Evolutionary conservation across 441 rosid genomes (phyloP).

Genomic region (Gossypium davidsonii): DNA sequence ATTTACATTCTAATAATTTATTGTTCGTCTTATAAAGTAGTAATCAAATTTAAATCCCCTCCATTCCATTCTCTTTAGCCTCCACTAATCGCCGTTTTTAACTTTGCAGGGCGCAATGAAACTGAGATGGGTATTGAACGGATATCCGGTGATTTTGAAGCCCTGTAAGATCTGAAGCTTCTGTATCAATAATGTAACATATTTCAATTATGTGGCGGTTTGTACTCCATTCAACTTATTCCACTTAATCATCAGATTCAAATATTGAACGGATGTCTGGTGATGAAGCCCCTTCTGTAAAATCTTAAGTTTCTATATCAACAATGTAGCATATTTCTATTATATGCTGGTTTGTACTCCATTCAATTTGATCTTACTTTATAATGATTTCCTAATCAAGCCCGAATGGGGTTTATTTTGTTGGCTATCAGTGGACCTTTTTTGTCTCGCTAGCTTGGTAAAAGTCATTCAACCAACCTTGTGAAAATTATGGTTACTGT

Average conservation of each 20-base stretch:
- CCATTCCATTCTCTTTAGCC: neutral
- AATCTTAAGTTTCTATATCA: neutral
- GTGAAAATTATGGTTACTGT: neutral
- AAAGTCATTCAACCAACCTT: neutral
- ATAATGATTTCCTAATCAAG: neutral
- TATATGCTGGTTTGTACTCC: neutral
- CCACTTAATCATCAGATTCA: neutral
- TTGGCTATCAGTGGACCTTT: neutral
- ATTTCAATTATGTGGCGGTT: neutral
- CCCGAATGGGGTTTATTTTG: neutral
- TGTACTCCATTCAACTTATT: neutral
- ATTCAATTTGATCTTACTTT: neutral
- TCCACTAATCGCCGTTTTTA: neutral
- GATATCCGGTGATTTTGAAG: conserved; percentile 21
- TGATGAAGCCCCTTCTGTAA: conserved; percentile 20
- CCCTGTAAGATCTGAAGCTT: conserved; percentile 15
- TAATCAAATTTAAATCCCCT: neutral
- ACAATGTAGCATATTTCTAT: neutral
- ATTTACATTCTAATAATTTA: neutral
- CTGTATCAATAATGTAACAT: neutral
- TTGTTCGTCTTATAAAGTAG: neutral
- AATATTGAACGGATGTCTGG: conserved; percentile 15
- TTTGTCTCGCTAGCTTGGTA: neutral
- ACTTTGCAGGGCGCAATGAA: conserved; percentile 23
- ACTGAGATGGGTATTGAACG: conserved; percentile 4